These are phyloP conservation scores for Cotoneaster glaucophyllus DNA, from an alignment of 306 rosid genomes.

Conservation along the genomic window DNA sequence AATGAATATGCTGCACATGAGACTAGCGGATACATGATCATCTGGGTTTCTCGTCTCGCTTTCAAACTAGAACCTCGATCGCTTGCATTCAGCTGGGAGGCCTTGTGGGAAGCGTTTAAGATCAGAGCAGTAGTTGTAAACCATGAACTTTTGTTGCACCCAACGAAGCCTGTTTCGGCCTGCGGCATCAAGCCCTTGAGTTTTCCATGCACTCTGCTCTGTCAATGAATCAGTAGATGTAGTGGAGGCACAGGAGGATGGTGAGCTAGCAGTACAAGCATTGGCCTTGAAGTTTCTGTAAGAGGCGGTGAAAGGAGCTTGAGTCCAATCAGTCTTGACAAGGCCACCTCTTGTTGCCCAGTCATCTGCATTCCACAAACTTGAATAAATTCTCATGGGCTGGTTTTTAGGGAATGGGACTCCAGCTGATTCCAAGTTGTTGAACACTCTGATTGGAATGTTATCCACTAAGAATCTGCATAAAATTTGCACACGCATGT, in stretches of 20 bases:
- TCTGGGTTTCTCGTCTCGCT: neutral
- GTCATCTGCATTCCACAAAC: constrained; percentile 43
- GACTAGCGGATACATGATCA: neutral
- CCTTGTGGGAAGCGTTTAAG: constrained; percentile 36
- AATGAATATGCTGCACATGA: neutral
- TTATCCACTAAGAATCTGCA: constrained; percentile 34
- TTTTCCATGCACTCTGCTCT: constrained; percentile 2
- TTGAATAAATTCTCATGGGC: constrained; percentile 44
- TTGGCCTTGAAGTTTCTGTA: constrained; percentile 36
- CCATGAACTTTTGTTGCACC: constrained; percentile 42
- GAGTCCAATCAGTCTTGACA: constrained; percentile 45
- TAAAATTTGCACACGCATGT: no score
- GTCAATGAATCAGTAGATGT: neutral
- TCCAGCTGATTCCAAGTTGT: constrained; percentile 32
- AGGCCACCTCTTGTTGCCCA: constrained; percentile 55
- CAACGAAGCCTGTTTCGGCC: constrained; percentile 30
- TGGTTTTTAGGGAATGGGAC: constrained; percentile 34
- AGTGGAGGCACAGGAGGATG: constrained; percentile 15
- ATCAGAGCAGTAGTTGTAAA: constrained; percentile 41
- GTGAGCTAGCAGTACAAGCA: constrained; percentile 16
- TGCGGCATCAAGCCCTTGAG: constrained; percentile 27
- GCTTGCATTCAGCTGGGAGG: constrained; percentile 37
- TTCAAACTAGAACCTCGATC: neutral
- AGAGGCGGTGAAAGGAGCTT: constrained; percentile 42
- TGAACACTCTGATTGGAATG: constrained; percentile 38